Evolutionary conservation across 768 basidiomycete species (phyloP).

Genomic region (Mycena epipterygia): DNA sequence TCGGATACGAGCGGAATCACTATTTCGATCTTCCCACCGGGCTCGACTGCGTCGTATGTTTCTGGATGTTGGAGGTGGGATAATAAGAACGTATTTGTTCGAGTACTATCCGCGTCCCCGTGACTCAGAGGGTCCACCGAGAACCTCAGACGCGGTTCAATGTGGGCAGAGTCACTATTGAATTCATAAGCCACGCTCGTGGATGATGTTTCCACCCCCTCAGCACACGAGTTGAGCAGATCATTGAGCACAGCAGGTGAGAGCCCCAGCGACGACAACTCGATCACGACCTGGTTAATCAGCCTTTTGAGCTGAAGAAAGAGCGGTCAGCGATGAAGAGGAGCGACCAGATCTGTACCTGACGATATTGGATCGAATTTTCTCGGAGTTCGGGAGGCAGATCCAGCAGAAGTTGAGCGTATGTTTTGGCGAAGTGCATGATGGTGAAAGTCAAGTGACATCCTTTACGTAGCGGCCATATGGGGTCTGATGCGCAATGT

Average conservation of each 20-base stretch:
- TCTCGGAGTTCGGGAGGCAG: constrained; percentile 84
- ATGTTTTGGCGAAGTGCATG: constrained; percentile 87
- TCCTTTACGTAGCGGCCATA: too few relatives aligned
- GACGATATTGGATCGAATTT: constrained; percentile 88
- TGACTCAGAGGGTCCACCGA: constrained; percentile 49
- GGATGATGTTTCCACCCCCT: constrained; percentile 39
- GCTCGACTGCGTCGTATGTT: background rate
- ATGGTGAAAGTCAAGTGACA: too few relatives aligned
- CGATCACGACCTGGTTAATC: constrained; percentile 85
- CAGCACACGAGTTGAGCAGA: constrained; percentile 45
- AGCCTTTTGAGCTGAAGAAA: constrained; percentile 84
- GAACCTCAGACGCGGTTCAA: constrained; percentile 72
- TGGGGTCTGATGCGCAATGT: too few relatives aligned
- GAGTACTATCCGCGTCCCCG: constrained; percentile 27
- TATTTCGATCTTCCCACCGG: constrained; percentile 57
- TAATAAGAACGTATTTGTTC: constrained; percentile 39
- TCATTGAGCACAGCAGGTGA: constrained; percentile 63
- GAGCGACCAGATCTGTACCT: constrained; percentile 56
- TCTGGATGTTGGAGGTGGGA: constrained; percentile 40
- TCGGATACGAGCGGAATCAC: constrained; percentile 88
- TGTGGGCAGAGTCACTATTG: constrained; percentile 56
- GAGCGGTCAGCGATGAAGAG: background rate
- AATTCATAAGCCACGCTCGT: constrained; percentile 69
- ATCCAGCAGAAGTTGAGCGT: constrained; percentile 68
- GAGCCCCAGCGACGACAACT: constrained; percentile 81